Evolutionary conservation across 2,329 filamentous ascomycete species (phyloP), one percentile per base, ranked within the genome.

Genomic region (Neurospora sp.): DNA sequence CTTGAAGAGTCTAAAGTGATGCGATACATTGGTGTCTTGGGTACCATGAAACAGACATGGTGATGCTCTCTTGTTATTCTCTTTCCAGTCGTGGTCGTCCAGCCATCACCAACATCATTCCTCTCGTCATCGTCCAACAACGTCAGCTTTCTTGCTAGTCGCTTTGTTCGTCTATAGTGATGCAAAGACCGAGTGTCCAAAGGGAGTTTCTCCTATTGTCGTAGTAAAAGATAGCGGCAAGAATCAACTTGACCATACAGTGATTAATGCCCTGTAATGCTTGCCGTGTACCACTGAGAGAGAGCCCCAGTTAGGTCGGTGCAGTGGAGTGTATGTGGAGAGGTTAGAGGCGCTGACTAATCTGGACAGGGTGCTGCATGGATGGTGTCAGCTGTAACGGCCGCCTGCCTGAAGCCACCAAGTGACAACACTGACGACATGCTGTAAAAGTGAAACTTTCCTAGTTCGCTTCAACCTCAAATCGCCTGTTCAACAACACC

Each of bases 41-140:
- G 13, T 40, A 40, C 38, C 13, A 40, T 15, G 38, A 15, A 40
- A 40, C 13, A 40, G 5, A 40, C 38, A 15, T 99, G 38, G 38
- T 39, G 11, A 39, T 39, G 38, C 11, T 39, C 6, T 39, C 38
- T 39, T 39, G 38, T 39, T 39, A 5, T 13, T 15, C 1, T 39
- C 38, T 39, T 39, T 38, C 9, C 9, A 3, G 38, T 38, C 38
- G 38, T 38, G 1, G 38, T 38, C 38, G 38, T 38, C 38, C 38
- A 38, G 11, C 2, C 1, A 38, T 10, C 38, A 38, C 2, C 3
- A 28, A 1, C 9, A 38, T 11, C 4, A 38, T 38, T 40, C 38
- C 38, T 40, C 5, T 15, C 5, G 38, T 15, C 4, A 13, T 40
- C 13, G 13, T 40, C 38, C 38, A 40, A 40, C 38, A 5, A 40